Base-by-base conservation (phyloP, 2,329 filamentous ascomycete species). In the Leptographium radiaticola region DNA sequence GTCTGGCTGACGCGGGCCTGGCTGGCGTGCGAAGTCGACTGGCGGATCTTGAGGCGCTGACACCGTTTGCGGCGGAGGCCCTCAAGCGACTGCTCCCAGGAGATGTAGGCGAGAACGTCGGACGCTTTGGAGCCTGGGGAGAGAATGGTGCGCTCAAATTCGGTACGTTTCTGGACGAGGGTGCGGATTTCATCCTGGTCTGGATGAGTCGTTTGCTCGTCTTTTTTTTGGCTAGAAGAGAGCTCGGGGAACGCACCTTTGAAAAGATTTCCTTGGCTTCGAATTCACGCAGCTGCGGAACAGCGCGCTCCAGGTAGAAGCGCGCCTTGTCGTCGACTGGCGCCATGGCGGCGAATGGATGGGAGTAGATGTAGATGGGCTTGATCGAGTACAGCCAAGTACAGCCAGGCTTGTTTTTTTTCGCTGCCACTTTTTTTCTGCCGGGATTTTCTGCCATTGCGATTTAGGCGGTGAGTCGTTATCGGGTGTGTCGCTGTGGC, bases 221-320 rank as follows among this genome's bases (percentile, higher is more conserved):
- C 13, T 20, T 20, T 6, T 18, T 16, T 9, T 13, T 10, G 34
- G 34, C 12, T 2, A 36, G 34, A 36, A 15, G 5, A 47, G 25
- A 47, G 7, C 18, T 6, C n/a, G 15, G 13, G 30, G 11, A 3
- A 36, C 13, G 4, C 10, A 87, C 87, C 72, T 85, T 83, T 57
- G 78, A 81, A 71, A 98, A 98, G 61, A 98, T 86, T 62, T 88
- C 84, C 68, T 95, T 96, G 60, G 87, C 81, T 69, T 95, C 87
- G 68, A 89, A 94, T 63, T 95, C 89, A 58, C 89, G 88, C 55
- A 98, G 79, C 68, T 97, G 90, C 16, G 90, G 89, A 45, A 96
- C 87, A 2, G 87, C 86, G 61, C 91, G 86, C 73, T 98, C 93
- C 59, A 97, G 79, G 69, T 87, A 96, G 71, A 91, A 97, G 55